Conservation (phyloP, 305 asterid species). For the Ajuga reptans region DNA sequence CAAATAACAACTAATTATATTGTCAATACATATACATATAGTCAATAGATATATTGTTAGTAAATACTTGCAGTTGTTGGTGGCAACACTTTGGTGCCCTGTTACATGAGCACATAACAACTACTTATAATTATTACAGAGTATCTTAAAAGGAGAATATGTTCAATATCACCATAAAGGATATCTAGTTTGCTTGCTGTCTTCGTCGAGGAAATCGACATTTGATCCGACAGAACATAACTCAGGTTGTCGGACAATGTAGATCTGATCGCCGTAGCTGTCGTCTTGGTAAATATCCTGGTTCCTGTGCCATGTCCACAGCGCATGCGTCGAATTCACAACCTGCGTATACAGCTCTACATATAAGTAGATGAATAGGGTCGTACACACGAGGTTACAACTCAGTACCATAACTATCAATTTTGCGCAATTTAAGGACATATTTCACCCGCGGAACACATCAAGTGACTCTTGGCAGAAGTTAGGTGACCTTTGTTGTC, state of each 20-base stretch:
- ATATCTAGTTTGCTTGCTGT: background rate
- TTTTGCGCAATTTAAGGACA: background rate
- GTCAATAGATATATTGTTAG: too few species aligned
- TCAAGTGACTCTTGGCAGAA: too few species aligned
- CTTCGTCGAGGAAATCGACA: conserved; percentile 21
- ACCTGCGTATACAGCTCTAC: conserved; percentile 33
- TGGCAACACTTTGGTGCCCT: background rate
- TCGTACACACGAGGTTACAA: background rate
- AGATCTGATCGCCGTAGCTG: conserved; percentile 64
- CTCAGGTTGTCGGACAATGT: conserved; percentile 68
- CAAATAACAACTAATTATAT: too few species aligned
- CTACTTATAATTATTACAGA: background rate
- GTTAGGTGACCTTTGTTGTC: too few species aligned
- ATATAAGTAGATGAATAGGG: background rate
- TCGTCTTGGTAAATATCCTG: conserved; percentile 54
- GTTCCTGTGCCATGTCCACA: conserved; percentile 95
- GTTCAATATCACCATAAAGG: background rate
- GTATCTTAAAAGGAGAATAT: background rate
- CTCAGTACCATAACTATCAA: background rate
- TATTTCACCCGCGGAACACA: background rate
- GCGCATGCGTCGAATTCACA: conserved; percentile 58
- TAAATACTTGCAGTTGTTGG: too few species aligned
- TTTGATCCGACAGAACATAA: conserved; percentile 36
- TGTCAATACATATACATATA: too few species aligned
- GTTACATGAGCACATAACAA: background rate